phyloP scores from a whole-genome alignment of 495 filamentous ascomycete species.

The Saxophila tyrrhenica region DNA sequence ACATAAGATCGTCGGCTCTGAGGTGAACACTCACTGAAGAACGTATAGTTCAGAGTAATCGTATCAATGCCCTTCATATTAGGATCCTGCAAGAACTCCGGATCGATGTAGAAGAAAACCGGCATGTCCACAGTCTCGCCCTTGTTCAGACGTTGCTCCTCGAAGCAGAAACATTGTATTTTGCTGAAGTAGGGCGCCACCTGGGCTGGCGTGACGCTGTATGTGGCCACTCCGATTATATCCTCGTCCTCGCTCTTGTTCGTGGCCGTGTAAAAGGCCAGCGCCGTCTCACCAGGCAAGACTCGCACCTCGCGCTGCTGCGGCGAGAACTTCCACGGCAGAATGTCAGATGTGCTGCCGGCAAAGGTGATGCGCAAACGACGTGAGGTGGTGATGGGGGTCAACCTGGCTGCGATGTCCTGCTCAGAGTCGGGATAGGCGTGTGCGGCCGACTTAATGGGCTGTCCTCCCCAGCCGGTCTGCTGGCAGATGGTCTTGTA shows the following conservation, averaged over 20 bases:
- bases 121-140: conserved; percentile 99
- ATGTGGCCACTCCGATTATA: conserved; percentile 97
- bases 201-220: conserved; percentile 90
- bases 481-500: conserved; percentile 99
- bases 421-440: conserved; percentile 45
- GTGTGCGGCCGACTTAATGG: conserved; percentile 70
- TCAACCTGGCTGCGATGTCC: conserved; percentile 53
- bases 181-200: conserved; percentile 98
- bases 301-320: conserved; percentile 96
- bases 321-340: conserved; percentile 94
- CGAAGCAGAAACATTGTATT: conserved; percentile 99
- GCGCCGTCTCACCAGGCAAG: conserved; percentile 86
- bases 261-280: conserved; percentile 96
- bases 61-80: conserved; percentile 90
- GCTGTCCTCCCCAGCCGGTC: conserved; percentile 89
- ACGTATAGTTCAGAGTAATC: conserved; percentile 92
- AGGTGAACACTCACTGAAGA: conserved; percentile 73
- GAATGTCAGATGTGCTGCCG: conserved; percentile 82
- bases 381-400: conserved; percentile 65
- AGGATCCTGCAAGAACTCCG: conserved; percentile 82
- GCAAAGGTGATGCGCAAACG: conserved; percentile 95
- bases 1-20: too few species aligned
- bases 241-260: conserved; percentile 74
- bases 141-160: conserved; percentile 87
- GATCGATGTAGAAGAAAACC: conserved; percentile 98